Evolutionary conservation across 352 stramenopile species (phyloP).

Genomic region (Globisporangium takayamanum): DNA sequence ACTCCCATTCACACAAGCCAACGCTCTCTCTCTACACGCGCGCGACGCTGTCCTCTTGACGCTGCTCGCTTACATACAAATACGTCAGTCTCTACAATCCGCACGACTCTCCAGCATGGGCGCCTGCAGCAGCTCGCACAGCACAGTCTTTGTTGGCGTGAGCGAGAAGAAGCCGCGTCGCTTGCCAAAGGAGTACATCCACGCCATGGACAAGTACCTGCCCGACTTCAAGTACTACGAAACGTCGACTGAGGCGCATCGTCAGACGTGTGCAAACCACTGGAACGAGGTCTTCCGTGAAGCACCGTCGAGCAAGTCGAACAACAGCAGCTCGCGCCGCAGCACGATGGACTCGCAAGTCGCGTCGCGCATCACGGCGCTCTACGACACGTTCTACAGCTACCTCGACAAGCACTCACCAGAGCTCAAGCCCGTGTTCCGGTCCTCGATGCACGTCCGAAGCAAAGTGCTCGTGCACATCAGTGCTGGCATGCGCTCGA

Average conservation of each 20-base stretch:
- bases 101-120: slow-evolving; percentile 18
- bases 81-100: no score
- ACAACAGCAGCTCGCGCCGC: slow-evolving; percentile 15
- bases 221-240: slow-evolving; percentile 33
- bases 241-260: slow-evolving; percentile 23
- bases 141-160: slow-evolving; percentile 8
- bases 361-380: slow-evolving; percentile 18
- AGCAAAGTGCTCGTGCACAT: slow-evolving; percentile 89
- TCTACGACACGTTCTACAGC: slow-evolving; percentile 45
- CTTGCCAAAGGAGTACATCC: slow-evolving; percentile 21
- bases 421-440: slow-evolving; percentile 37
- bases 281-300: slow-evolving; percentile 39
- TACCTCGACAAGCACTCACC: slow-evolving; percentile 38
- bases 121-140: slow-evolving; percentile 14
- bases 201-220: slow-evolving; percentile 28
- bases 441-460: slow-evolving; percentile 42
- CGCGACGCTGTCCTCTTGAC: no score
- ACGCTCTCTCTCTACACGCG: no score
- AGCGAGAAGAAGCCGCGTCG: slow-evolving; percentile 4
- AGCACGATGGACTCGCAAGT: slow-evolving; percentile 15
- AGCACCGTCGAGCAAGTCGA: slow-evolving; percentile 3
- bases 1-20: no score
- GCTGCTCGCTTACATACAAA: no score
- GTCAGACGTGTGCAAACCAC: slow-evolving; percentile 21
- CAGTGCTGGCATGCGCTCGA: slow-evolving; percentile 34